These are phyloP conservation scores for Trichopus zeylanicus DNA, from an alignment of 116 monocot genomes.

Conservation along the genomic window DNA sequence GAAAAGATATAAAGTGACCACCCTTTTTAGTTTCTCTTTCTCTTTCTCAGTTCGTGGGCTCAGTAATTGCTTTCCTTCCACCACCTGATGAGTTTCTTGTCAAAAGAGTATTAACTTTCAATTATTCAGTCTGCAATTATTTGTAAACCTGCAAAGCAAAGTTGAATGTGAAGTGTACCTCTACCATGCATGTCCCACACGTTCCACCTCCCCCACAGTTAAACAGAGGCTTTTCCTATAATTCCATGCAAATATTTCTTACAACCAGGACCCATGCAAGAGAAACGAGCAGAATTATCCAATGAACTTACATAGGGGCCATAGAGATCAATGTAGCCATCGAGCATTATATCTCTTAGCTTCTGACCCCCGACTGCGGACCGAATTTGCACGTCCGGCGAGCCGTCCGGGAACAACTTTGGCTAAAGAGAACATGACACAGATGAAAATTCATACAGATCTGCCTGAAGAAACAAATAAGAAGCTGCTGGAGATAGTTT, in stretches of 20 bases:
- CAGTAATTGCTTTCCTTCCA: conserved; percentile 65
- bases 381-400: conserved; percentile 65
- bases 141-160: background rate
- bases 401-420: conserved; percentile 67
- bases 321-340: conserved; percentile 72
- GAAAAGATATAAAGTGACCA: conserved; percentile 5
- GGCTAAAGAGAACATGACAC: conserved; percentile 23
- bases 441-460: background rate
- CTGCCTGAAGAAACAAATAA: background rate
- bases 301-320: conserved; percentile 58
- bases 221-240: conserved; percentile 40
- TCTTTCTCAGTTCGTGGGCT: conserved; percentile 55
- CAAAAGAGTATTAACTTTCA: background rate
- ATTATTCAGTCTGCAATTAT: background rate
- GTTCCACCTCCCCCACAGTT: conserved; percentile 79
- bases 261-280: too few relatives aligned
- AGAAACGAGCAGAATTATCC: background rate
- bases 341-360: conserved; percentile 85
- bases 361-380: conserved; percentile 75
- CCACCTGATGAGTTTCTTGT: conserved; percentile 26
- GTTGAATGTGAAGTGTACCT: conserved; percentile 25
- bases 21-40: conserved; percentile 75
- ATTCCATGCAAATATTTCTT: background rate
- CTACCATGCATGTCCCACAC: conserved; percentile 73
- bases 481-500: background rate